A percentile compares a stretch with the other conserved stretches of the same genome.
Evolutionary conservation across 2,329 filamentous ascomycete species (phyloP).

Genomic region (Stemphylium beticola): DNA sequence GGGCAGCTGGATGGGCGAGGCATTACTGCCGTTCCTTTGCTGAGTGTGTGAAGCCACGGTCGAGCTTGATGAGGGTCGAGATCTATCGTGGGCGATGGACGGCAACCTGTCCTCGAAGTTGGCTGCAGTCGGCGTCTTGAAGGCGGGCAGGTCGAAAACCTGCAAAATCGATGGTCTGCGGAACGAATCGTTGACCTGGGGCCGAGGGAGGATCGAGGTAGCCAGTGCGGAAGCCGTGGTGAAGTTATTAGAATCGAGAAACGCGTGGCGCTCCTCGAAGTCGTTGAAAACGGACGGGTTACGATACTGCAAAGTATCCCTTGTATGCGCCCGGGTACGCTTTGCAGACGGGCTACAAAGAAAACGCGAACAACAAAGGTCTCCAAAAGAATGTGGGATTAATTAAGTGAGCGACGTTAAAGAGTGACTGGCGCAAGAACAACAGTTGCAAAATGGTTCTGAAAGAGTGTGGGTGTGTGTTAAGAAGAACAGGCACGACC

Average conservation of each 20-base stretch:
- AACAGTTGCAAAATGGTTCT: slow-evolving; percentile 33
- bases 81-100: slow-evolving; percentile 57
- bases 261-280: slow-evolving; percentile 45
- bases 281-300: slow-evolving; percentile 2
- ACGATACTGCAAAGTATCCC: slow-evolving; percentile 5
- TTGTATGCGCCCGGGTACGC: slow-evolving; percentile 14
- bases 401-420: slow-evolving; percentile 30
- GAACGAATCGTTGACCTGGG: slow-evolving; percentile 62
- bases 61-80: slow-evolving; percentile 60
- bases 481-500: slow-evolving; percentile 25
- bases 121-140: slow-evolving; percentile 52
- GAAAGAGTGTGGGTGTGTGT: slow-evolving; percentile 20
- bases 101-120: slow-evolving; percentile 55
- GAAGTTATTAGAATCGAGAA: slow-evolving; percentile 39
- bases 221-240: slow-evolving; percentile 65
- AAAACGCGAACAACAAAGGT: slow-evolving; percentile 18
- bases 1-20: slow-evolving; percentile 55
- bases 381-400: slow-evolving; percentile 35
- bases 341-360: slow-evolving; percentile 23
- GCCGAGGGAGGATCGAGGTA: slow-evolving; percentile 63
- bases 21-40: slow-evolving; percentile 50
- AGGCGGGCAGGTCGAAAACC: slow-evolving; percentile 54
- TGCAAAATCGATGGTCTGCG: slow-evolving; percentile 58
- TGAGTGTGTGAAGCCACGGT: slow-evolving; percentile 54
- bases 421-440: slow-evolving; percentile 33